These are phyloP conservation scores for Glycyrrhiza uralensis DNA, from an alignment of 306 rosid genomes.

Conservation along the genomic window DNA sequence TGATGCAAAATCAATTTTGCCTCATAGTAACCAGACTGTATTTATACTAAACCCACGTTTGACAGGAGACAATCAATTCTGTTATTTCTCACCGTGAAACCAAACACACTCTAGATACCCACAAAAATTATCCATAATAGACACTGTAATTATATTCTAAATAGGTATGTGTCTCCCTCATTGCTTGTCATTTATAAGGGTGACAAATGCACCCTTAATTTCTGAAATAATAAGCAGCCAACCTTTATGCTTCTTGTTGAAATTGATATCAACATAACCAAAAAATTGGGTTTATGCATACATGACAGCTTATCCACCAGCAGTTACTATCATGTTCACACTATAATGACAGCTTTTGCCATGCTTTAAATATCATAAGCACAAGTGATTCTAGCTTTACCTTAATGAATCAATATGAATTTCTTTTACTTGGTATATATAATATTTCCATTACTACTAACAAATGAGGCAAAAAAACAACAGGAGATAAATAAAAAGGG, in stretches of 20 bases:
- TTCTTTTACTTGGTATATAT: neutral
- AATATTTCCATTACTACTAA: conserved; percentile 23
- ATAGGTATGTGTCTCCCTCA: too few relatives aligned
- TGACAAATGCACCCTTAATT: neutral
- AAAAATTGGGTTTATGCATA: neutral
- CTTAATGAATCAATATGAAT: conserved; percentile 17
- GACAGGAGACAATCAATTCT: too few relatives aligned
- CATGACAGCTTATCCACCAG: neutral
- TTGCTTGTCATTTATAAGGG: neutral
- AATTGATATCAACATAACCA: neutral
- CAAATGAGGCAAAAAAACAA: conserved; percentile 1
- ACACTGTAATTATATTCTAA: too few relatives aligned
- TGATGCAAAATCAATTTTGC: too few relatives aligned
- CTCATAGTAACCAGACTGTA: too few relatives aligned
- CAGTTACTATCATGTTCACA: neutral
- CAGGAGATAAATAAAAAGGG: neutral
- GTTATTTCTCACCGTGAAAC: too few relatives aligned
- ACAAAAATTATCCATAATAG: too few relatives aligned
- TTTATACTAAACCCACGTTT: too few relatives aligned
- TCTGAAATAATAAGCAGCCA: neutral
- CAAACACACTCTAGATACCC: too few relatives aligned
- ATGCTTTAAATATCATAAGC: conserved; percentile 4
- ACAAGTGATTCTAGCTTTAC: conserved; percentile 12
- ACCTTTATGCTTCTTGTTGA: neutral
- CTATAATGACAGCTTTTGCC: conserved; percentile 2